These are phyloP conservation scores for Aspergillus pseudoviridinutans DNA, from an alignment of 2,329 filamentous ascomycete species.

Conservation along the genomic window DNA sequence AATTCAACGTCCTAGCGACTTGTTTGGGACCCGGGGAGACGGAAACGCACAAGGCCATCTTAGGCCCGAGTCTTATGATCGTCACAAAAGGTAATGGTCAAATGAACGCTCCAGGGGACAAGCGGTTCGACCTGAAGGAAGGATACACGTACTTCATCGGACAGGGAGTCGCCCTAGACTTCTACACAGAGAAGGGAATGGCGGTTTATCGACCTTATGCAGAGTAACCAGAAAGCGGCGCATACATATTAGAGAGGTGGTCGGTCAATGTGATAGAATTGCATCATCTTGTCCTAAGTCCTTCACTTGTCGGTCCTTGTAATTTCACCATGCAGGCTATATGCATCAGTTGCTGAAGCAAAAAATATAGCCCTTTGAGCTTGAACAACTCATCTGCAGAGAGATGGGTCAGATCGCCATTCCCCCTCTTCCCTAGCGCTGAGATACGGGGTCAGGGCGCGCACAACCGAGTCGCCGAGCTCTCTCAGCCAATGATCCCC, in stretches of 20 bases:
- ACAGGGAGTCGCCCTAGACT: constrained; percentile 49
- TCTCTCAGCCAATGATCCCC: background rate
- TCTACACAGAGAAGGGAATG: constrained; percentile 42
- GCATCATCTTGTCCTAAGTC: background rate
- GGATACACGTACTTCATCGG: constrained; percentile 67
- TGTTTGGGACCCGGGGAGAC: constrained; percentile 54
- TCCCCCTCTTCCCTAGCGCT: background rate
- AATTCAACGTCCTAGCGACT: constrained; percentile 66
- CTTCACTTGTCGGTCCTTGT: background rate
- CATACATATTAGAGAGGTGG: background rate
- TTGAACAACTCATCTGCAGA: background rate
- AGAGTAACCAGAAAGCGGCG: constrained; percentile 19
- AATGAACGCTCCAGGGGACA: constrained; percentile 51
- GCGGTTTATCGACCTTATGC: constrained; percentile 48
- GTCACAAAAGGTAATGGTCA: constrained; percentile 57
- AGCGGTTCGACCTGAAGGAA: constrained; percentile 53
- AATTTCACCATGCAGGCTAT: background rate
- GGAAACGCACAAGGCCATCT: constrained; percentile 53
- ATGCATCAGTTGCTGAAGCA: background rate
- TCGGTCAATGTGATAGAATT: background rate
- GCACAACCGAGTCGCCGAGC: background rate
- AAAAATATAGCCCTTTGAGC: background rate
- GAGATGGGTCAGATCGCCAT: background rate
- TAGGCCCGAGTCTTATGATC: constrained; percentile 62
- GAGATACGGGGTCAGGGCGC: background rate